Base-by-base conservation (phyloP, 768 basidiomycete genomes). In the Lactarius vividus region DNA sequence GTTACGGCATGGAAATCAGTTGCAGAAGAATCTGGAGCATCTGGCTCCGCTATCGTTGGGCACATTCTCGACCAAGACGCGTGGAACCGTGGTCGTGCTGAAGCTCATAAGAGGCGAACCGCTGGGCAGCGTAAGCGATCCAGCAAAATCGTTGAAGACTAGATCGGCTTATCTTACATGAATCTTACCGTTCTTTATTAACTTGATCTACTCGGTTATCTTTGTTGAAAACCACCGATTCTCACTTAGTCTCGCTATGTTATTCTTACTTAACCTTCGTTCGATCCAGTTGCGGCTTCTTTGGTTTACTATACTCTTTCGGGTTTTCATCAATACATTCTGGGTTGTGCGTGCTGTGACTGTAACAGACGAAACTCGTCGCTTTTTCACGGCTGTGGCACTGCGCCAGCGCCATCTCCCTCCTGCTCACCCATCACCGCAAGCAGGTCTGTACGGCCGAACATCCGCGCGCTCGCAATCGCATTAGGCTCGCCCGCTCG, bases 391-490 rank as follows among this genome's bases (percentile, higher is more conserved):
- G 23, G 13, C 49, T 52, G 61, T 10, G n/a, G 46, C 11, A 49
- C 62, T 35, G 62, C 70, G 23, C 74, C 71, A 29, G 77, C 31
- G 6, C 61, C 53, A 49, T 90, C 88, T 4, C 78, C 85, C 54
- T 85, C 85, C 37, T 75, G 83, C 16, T 83, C 84, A 33, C 89
- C 88, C 64, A 91, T 72, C 15, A 85, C 70, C 59, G 77, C 76
- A 75, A 89, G 77, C 64, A 89, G 62, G 52, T 86, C 83, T 20
- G 77, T 79, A 71, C 84, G 81, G 39, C 80, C 79, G 71, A 93
- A 92, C 80, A 92, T 85, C 66, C 83, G 78, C 9, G 88, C 88
- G 0, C 84, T 80, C 71, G 91, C 83, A 53, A 88, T 84, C 0
- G 88, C 91, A 29, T 80, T 88, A 2, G 91, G 90, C 29, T 75